Evolutionary conservation across 257 asterid species (phyloP).

Genomic region (Paraleonurus japonicus): DNA sequence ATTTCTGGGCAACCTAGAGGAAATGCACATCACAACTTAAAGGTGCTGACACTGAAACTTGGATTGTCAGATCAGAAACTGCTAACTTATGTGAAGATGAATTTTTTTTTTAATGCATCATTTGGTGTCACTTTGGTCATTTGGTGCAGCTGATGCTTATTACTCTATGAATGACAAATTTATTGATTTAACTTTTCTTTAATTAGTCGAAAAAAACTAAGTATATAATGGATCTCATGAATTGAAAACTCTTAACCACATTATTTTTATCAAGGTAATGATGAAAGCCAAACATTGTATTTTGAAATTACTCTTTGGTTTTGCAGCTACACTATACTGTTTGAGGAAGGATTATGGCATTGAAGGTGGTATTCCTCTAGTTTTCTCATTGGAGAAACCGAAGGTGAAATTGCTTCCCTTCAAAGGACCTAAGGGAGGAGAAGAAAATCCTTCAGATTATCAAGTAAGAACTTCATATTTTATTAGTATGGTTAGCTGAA

Average conservation of each 20-base stretch:
- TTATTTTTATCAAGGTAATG: too few relatives aligned
- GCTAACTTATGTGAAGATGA: neutral
- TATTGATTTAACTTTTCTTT: too few relatives aligned
- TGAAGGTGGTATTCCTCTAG: constrained; percentile 97
- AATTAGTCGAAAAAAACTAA: too few relatives aligned
- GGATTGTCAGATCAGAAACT: neutral
- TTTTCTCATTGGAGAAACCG: constrained; percentile 92
- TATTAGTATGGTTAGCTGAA: neutral
- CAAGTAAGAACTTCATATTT: constrained; percentile 56
- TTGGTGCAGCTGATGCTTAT: too few relatives aligned
- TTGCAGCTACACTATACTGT: constrained; percentile 5
- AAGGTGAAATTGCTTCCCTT: constrained; percentile 93
- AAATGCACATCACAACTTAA: neutral
- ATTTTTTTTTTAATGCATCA: neutral
- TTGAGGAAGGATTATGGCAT: constrained; percentile 80
- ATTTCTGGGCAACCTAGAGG: neutral
- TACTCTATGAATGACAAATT: too few relatives aligned
- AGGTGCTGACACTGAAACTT: neutral
- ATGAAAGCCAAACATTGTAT: neutral
- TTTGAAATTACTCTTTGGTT: neutral
- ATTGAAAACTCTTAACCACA: too few relatives aligned
- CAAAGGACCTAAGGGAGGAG: constrained; percentile 88
- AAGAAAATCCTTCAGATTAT: constrained; percentile 95
- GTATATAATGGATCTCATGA: neutral
- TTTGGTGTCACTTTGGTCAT: neutral